phyloP scores from a whole-genome alignment of 2,329 filamentous ascomycete genomes.

The Colletotrichum godetiae region DNA sequence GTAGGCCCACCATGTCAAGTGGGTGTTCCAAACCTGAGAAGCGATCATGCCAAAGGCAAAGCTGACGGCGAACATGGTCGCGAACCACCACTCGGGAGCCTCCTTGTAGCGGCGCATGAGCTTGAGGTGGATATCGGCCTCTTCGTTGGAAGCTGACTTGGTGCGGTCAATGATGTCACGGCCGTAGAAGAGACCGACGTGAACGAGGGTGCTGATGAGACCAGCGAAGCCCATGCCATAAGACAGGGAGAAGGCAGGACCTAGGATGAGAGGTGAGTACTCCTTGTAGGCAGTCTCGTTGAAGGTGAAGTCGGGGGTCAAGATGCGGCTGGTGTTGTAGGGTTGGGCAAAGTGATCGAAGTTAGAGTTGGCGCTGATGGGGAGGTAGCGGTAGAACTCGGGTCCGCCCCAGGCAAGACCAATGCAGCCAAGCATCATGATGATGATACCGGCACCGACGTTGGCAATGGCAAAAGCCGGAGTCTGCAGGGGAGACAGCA shows the following conservation, averaged over 20 bases:
- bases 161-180: conserved; percentile 54
- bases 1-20: conserved; percentile 57
- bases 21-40: conserved; percentile 49
- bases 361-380: conserved; percentile 62
- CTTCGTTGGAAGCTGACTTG: conserved; percentile 48
- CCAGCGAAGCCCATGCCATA: conserved; percentile 70
- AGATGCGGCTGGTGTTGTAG: conserved; percentile 71
- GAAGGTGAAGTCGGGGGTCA: conserved; percentile 65
- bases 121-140: conserved; percentile 62
- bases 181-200: conserved; percentile 64
- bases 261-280: conserved; percentile 66
- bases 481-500: conserved; percentile 61
- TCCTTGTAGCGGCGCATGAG: conserved; percentile 68
- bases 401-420: conserved; percentile 61
- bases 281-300: conserved; percentile 69
- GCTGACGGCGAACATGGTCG: conserved; percentile 56
- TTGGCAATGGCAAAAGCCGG: conserved; percentile 69
- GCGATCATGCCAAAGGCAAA: conserved; percentile 59
- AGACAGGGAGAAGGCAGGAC: conserved; percentile 64
- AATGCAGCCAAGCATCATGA: conserved; percentile 63
- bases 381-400: conserved; percentile 58
- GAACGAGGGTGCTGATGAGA: conserved; percentile 63
- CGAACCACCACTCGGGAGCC: conserved; percentile 69
- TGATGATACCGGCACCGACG: conserved; percentile 61
- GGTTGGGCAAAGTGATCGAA: conserved; percentile 71